Conservation (phyloP, 305 asterid species). For the Rubia occidens region DNA sequence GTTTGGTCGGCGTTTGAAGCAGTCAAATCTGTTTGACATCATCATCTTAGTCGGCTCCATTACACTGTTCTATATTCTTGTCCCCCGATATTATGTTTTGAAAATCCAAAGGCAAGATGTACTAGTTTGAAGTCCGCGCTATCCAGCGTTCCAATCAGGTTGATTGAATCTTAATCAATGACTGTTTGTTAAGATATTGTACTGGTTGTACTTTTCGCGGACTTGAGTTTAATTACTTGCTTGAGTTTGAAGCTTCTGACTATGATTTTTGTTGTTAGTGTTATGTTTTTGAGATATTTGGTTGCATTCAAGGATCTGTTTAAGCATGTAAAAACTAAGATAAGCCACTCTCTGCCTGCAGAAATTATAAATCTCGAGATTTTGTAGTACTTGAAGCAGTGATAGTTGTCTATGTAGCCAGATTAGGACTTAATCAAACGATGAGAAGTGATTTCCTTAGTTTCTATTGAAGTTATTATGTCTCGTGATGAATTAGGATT, state of each 20-base stretch:
- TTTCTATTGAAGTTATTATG: too few relatives aligned
- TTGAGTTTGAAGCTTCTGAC: neutral
- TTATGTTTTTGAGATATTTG: neutral
- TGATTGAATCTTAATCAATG: neutral
- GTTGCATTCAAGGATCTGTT: neutral
- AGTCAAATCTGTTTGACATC: too few relatives aligned
- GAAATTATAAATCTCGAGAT: neutral
- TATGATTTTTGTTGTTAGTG: neutral
- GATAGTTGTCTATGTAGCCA: neutral
- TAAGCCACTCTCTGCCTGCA: neutral
- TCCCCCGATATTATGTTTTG: too few relatives aligned
- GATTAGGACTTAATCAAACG: neutral
- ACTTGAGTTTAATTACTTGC: neutral
- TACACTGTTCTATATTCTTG: too few relatives aligned
- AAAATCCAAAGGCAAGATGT: too few relatives aligned
- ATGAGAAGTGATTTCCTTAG: too few relatives aligned
- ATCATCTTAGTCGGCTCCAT: too few relatives aligned
- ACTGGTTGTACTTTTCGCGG: neutral
- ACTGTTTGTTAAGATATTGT: neutral
- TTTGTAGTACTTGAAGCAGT: neutral
- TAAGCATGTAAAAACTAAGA: neutral
- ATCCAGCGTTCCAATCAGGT: conserved; percentile 92
- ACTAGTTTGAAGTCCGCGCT: conserved; percentile 53
- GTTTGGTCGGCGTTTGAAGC: too few relatives aligned
- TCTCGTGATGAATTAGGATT: too few relatives aligned